Evolutionary conservation across 805 yeast species (phyloP), one percentile per base, ranked within the genome.

Genomic region (Candida argentea): DNA sequence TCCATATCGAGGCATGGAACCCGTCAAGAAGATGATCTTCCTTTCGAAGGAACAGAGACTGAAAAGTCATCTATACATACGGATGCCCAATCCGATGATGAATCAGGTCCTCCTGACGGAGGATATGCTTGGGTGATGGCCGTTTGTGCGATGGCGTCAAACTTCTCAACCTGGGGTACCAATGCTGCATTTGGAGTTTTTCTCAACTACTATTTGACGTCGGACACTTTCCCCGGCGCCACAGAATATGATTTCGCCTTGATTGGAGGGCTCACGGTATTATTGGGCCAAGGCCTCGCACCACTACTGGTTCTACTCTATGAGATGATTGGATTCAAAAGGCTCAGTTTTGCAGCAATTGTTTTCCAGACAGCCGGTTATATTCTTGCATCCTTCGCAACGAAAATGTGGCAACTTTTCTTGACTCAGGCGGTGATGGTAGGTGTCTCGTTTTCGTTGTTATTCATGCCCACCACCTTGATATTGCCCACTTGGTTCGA

Each of bases 161-260:
- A 60, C 42, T 65, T 39, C 46, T 38, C 67, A 33, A 66, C 76
- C 0, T 74, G 70, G 65, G 83, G 83, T n/a, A 57, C 73, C 52
- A 68, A 69, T 32, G 70, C 74, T 22, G 57, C 70, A 3, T 75
- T 55, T 47, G 82, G 80, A 16, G 70, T 72, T 4, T 76, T 70
- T 41, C 67, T 73, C 30, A 54, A 64, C 20, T 70, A 65, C 42
- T 75, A 73, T 38, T 37, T 67, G 7, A 52, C 57, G 7, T 36
- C 57, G 9, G 37, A 40, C 13, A 40, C 41, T 2, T 72, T 67
- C 32, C 57, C 62, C 1, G 57, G 60, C 9, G 67, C 67, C 3
- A 43, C 55, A 18, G 54, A 71, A 11, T 60, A 59, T 30, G 68
- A 66, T 22, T 58, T 65, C 27, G 67, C 76, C 1, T 50, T 70